Base-by-base conservation (phyloP, 176 grass and related monocot species). In the Oropetium thomaeum region DNA sequence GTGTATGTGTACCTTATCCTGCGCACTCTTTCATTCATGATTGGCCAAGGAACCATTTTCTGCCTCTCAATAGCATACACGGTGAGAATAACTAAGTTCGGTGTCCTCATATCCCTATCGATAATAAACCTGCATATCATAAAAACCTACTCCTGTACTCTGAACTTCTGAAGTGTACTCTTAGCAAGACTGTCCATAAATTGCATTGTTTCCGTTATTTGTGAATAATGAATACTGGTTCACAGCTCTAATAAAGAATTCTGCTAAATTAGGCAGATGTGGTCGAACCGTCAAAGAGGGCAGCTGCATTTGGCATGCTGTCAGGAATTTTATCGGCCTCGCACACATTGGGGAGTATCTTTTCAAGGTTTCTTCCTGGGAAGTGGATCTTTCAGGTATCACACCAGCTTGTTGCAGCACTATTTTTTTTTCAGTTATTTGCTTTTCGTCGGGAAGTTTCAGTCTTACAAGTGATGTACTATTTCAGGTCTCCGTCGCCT, bases 31-130 rank as follows among this genome's bases (percentile, higher is more conserved):
- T 87, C 93, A 3, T 90, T 78, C 37, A 1, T 57, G 23, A 57
- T 97, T 33, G 91, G 93, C 41, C 90, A 92, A 86, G 93, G 93
- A 78, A 92, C 87, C 79, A 90, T 93, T 73, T 83, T 86, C 59
- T 88, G 84, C 72, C 86, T 97, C 2, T 67, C 93, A 16, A 69
- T 91, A 57, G 79, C 93, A 30, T 97, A 97, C 86, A 79, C 87
- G 74, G 93, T 97, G 63, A 61, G 53, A 52, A 9, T 5, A 20
- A 34, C 67, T 5, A 20, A 34, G 67, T 53, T 14, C 19, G 31
- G 43, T 44, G 8, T 43, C 16, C 9, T 31, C 40, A 20, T n/a
- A n/a, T 60, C 27, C 40, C 66, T 33, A 20, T 65, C 5, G 3
- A 19, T 53, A 25, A 19, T 53, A 25, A 59, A 20, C 27, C 43